These are phyloP conservation scores for Clitopilus hobsonii DNA, from an alignment of 768 basidiomycete species.

Conservation along the genomic window DNA sequence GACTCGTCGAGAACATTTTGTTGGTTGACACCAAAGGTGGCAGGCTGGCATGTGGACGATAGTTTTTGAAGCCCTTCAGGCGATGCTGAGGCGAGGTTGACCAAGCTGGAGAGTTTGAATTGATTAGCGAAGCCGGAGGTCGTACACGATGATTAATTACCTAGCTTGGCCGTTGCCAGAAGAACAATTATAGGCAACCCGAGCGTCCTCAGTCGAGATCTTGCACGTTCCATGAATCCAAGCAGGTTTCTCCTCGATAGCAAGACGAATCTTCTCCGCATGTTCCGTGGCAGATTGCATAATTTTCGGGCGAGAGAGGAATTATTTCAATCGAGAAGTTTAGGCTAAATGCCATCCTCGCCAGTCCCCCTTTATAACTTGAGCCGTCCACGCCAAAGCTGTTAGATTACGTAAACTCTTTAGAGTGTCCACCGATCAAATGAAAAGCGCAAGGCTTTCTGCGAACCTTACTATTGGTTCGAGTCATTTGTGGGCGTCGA, in stretches of 20 bases:
- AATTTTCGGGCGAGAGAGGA: background rate
- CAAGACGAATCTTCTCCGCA: background rate
- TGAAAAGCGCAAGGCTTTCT: too few relatives aligned
- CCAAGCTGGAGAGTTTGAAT: background rate
- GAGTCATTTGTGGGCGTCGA: too few relatives aligned
- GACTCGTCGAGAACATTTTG: conserved; percentile 37
- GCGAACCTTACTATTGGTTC: too few relatives aligned
- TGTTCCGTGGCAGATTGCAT: background rate
- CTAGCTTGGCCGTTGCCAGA: too few relatives aligned
- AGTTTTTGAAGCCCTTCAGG: conserved; percentile 19
- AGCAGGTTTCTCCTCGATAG: background rate
- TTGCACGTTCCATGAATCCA: background rate
- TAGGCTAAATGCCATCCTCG: too few relatives aligned
- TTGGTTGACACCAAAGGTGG: conserved; percentile 32
- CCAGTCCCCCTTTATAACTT: too few relatives aligned
- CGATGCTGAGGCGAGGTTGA: conserved; percentile 4
- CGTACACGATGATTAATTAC: too few relatives aligned
- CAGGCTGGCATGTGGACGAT: conserved; percentile 29
- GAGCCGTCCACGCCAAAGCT: too few relatives aligned
- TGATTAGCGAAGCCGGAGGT: background rate
- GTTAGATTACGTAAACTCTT: too few relatives aligned
- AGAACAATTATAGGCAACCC: too few relatives aligned
- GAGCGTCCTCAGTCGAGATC: background rate
- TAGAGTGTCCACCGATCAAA: too few relatives aligned
- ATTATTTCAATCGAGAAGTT: too few relatives aligned